Conservation (phyloP, 108 stramenopile genomes). For the Licmophora abbreviata region DNA sequence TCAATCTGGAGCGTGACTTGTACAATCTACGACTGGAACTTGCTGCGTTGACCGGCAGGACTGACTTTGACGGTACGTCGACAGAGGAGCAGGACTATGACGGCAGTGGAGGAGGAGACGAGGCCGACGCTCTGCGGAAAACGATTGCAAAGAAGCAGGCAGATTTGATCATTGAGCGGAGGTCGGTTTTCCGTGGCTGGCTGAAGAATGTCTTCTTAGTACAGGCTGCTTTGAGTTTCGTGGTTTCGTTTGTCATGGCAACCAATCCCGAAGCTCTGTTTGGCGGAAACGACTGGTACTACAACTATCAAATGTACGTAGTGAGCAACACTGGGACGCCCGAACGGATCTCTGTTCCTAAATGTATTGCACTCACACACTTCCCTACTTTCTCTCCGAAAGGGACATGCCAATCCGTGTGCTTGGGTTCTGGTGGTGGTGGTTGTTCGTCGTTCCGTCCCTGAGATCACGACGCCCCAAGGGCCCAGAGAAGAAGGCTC, state of each 20-base stretch:
- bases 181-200: constrained; percentile 92
- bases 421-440: constrained; percentile 96
- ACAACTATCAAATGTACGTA: constrained; percentile 17
- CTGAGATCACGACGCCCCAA: constrained; percentile 80
- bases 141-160: constrained; percentile 85
- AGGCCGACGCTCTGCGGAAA: constrained; percentile 46
- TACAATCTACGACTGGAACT: constrained; percentile 63
- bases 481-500: constrained; percentile 87
- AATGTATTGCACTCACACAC: background rate
- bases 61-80: constrained; percentile 14
- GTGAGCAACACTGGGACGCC: constrained; percentile 21
- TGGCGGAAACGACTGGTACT: constrained; percentile 67
- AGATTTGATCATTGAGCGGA: constrained; percentile 73
- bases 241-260: constrained; percentile 82
- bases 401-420: constrained; percentile 86
- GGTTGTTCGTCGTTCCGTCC: constrained; percentile 95
- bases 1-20: constrained; percentile 87
- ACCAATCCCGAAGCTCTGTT: constrained; percentile 61
- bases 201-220: constrained; percentile 89
- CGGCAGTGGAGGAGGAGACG: constrained; percentile 60
- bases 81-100: constrained; percentile 39
- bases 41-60: constrained; percentile 36
- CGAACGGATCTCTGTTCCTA: background rate
- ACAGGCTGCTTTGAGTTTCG: constrained; percentile 83
- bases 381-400: constrained; percentile 14